A percentile compares a stretch with the other conserved stretches of the same genome.
Evolutionary conservation across 108 stramenopile genomes (phyloP).

Genomic region (Epithemia pelagica): DNA sequence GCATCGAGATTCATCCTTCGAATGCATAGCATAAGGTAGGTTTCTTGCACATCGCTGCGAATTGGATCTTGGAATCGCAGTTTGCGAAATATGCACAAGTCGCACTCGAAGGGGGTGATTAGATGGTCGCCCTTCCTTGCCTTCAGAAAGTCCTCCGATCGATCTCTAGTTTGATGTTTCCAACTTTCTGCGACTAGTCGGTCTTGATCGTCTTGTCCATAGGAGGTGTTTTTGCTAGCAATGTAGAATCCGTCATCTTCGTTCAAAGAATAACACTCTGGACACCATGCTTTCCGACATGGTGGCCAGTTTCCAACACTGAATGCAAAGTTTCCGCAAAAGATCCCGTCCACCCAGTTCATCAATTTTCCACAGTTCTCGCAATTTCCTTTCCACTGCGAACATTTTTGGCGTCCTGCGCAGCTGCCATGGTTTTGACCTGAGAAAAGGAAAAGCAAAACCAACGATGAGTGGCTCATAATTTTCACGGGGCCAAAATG

Average conservation of each 20-base stretch:
- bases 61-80: background rate
- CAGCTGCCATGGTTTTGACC: too few species aligned
- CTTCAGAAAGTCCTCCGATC: background rate
- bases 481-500: too few species aligned
- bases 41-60: background rate
- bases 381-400: too few species aligned
- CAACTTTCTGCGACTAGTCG: background rate
- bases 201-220: background rate
- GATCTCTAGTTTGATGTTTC: background rate
- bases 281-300: slow-evolving; percentile 13
- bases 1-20: background rate
- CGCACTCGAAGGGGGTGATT: slow-evolving; percentile 5
- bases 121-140: background rate
- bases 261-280: slow-evolving; percentile 4
- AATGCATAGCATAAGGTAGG: background rate
- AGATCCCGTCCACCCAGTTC: too few species aligned
- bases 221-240: background rate
- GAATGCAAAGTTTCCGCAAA: too few species aligned
- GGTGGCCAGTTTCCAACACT: too few species aligned
- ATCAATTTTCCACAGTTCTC: too few species aligned
- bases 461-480: too few species aligned
- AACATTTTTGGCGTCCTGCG: too few species aligned
- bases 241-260: background rate
- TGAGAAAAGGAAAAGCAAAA: too few species aligned
- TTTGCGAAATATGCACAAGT: background rate